phyloP scores from a whole-genome alignment of 352 stramenopile species.

The Phytophthora tubulina region DNA sequence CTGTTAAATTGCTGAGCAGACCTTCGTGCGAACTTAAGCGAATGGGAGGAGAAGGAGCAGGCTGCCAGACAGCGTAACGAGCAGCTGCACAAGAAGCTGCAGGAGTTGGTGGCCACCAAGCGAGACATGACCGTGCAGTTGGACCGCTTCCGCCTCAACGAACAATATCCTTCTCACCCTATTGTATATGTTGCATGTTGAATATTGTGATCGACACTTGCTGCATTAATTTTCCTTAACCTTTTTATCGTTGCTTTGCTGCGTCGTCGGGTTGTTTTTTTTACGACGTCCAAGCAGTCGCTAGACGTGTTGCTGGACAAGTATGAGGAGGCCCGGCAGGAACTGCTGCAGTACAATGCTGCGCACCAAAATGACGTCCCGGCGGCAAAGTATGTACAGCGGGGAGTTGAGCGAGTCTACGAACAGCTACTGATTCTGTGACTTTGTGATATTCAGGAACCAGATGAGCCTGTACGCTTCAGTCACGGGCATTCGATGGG shows the following conservation, averaged over 20 bases:
- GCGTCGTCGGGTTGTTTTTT: constrained; percentile 11
- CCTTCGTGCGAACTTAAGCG: constrained; percentile 63
- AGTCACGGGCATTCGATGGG: constrained; percentile 84
- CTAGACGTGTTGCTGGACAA: constrained; percentile 70
- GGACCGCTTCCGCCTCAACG: constrained; percentile 71
- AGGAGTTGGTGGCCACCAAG: constrained; percentile 76
- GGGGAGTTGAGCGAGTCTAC: neutral
- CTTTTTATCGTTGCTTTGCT: constrained; percentile 15
- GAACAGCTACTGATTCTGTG: neutral
- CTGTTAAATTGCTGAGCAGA: constrained; percentile 37
- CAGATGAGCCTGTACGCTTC: constrained; percentile 83
- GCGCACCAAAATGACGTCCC: constrained; percentile 78
- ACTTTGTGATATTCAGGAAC: constrained; percentile 49
- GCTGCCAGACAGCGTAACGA: constrained; percentile 58
- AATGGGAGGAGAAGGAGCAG: constrained; percentile 72
- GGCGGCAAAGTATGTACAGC: constrained; percentile 62
- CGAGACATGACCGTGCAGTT: constrained; percentile 73
- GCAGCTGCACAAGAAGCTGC: constrained; percentile 59
- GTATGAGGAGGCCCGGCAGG: constrained; percentile 71
- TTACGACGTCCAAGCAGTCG: constrained; percentile 67
- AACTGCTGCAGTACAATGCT: constrained; percentile 66
- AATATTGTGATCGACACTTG: constrained; percentile 3
- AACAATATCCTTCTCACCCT: constrained; percentile 65
- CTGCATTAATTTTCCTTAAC: constrained; percentile 36
- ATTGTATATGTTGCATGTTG: constrained; percentile 5